Conservation (phyloP, 2,329 filamentous ascomycete species). For the Pezicula neosporulosa region DNA sequence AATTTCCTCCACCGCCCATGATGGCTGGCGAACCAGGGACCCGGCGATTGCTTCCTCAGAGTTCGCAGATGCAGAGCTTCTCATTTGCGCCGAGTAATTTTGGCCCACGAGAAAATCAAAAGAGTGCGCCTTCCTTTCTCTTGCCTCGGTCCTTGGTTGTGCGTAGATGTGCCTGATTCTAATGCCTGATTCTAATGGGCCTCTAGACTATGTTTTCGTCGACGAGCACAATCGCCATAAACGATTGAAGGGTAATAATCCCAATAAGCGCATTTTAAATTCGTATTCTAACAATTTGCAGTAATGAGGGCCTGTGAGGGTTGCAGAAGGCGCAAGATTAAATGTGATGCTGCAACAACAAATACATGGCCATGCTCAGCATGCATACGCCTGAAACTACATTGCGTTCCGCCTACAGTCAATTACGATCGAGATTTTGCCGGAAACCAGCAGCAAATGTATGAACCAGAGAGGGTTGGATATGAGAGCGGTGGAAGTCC, state of each 20-base stretch:
- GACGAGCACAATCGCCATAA: conserved; percentile 99
- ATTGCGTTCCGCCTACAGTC: conserved; percentile 74
- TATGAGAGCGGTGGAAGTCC: conserved; percentile 40
- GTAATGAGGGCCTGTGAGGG: conserved; percentile 98
- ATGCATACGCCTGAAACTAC: conserved; percentile 86
- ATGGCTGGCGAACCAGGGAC: conserved; percentile 64
- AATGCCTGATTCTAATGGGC: conserved; percentile 30
- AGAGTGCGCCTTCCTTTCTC: conserved; percentile 56
- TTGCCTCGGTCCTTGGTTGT: not conserved
- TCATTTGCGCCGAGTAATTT: conserved; percentile 66
- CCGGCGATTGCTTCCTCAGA: conserved; percentile 63
- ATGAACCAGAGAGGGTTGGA: conserved; percentile 45
- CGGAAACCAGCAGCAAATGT: conserved; percentile 26
- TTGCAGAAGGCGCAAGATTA: conserved; percentile 92
- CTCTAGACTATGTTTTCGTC: conserved; percentile 93
- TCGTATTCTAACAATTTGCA: conserved; percentile 34
- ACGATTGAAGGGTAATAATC: conserved; percentile 76
- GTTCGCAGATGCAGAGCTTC: conserved; percentile 69
- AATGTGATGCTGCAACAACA: conserved; percentile 94
- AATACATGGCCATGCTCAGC: conserved; percentile 98
- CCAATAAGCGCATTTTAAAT: not conserved
- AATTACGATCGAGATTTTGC: conserved; percentile 29
- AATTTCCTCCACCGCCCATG: conserved; percentile 16
- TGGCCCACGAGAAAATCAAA: conserved; percentile 72
- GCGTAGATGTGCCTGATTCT: conserved; percentile 18